Evolutionary conservation across 352 stramenopile genomes (phyloP).

Genomic region (Globisporangium irregulare): DNA sequence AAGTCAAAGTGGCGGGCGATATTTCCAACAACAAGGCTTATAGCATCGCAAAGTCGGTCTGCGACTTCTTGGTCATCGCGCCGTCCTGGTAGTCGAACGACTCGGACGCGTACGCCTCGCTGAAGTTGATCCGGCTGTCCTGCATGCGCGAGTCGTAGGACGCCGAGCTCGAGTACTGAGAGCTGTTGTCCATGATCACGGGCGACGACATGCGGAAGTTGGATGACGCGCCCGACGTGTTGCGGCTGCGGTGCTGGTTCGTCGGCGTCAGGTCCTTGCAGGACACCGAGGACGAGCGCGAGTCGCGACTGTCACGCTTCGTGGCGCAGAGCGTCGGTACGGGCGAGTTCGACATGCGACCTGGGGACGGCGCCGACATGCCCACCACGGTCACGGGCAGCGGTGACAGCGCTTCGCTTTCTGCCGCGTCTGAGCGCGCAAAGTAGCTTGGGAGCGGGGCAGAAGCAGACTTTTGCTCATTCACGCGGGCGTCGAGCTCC

Average conservation of each 20-base stretch:
- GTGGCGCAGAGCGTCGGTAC: conserved; percentile 44
- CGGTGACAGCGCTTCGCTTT: conserved; percentile 30
- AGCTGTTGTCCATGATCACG: conserved; percentile 30
- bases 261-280: conserved; percentile 31
- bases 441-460: conserved; percentile 43
- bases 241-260: conserved; percentile 17
- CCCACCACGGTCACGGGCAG: conserved; percentile 9
- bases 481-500: conserved; percentile 35
- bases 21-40: conserved; percentile 21
- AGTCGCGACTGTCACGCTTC: conserved; percentile 31
- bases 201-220: conserved; percentile 43
- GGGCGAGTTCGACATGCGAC: conserved; percentile 35
- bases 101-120: conserved; percentile 46
- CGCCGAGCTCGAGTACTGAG: conserved; percentile 31
- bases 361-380: conserved; percentile 12
- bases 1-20: background rate
- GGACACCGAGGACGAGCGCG: conserved; percentile 48
- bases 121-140: conserved; percentile 71
- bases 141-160: conserved; percentile 31
- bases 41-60: conserved; percentile 52
- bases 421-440: conserved; percentile 27
- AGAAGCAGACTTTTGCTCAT: conserved; percentile 38
- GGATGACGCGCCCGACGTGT: conserved; percentile 19
- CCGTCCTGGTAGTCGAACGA: conserved; percentile 39
- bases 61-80: conserved; percentile 30